Evolutionary conservation across 495 filamentous ascomycete genomes (phyloP).

Genomic region (Delitschia confertaspora): DNA sequence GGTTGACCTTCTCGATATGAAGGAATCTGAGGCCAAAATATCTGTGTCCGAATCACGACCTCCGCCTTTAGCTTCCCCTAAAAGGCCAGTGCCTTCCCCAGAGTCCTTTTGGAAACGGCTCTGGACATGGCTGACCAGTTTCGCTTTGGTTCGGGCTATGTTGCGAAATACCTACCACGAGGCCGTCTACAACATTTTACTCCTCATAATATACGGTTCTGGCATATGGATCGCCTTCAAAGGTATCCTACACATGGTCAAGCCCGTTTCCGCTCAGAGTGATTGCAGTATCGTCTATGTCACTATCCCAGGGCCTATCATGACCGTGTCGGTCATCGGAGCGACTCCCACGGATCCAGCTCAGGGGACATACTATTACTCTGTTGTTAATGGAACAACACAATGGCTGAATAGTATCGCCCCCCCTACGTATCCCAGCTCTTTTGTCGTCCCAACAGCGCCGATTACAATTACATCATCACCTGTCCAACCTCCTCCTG

Average conservation of each 20-base stretch:
- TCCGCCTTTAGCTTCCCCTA: too few relatives aligned
- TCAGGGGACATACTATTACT: conserved; percentile 22
- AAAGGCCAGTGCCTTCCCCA: too few relatives aligned
- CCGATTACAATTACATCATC: not conserved
- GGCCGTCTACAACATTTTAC: too few relatives aligned
- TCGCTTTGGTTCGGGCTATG: too few relatives aligned
- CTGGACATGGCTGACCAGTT: too few relatives aligned
- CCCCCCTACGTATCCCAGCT: conserved; percentile 7
- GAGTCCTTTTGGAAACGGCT: too few relatives aligned
- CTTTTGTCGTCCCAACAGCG: conserved; percentile 1
- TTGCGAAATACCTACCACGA: too few relatives aligned
- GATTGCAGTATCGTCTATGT: conserved; percentile 25
- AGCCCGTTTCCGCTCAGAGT: conserved; percentile 5
- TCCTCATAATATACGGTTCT: not conserved
- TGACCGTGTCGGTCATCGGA: conserved; percentile 20
- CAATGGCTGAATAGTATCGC: conserved; percentile 16
- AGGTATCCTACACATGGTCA: conserved; percentile 6
- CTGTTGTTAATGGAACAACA: conserved; percentile 20
- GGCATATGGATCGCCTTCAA: conserved; percentile 6
- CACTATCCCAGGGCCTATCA: conserved; percentile 19
- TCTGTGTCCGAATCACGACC: too few relatives aligned
- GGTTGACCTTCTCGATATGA: too few relatives aligned
- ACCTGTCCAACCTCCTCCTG: too few relatives aligned
- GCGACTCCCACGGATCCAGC: conserved; percentile 7
- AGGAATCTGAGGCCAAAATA: too few relatives aligned